Conservation (phyloP, 805 yeast species). For the Schwanniomyces polymorphus region DNA sequence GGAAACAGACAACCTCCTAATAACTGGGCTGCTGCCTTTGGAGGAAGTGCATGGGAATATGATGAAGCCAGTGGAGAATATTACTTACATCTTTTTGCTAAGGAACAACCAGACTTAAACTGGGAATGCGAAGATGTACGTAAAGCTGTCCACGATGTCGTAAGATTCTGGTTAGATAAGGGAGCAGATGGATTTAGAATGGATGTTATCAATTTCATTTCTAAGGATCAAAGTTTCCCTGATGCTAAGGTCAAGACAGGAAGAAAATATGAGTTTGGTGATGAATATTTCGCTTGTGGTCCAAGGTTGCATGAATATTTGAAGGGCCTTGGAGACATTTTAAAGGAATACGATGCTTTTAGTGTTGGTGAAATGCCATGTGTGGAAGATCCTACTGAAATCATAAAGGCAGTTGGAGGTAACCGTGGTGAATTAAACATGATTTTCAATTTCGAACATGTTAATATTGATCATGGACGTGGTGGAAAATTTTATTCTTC, state of each 20-base stretch:
- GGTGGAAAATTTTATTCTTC: conserved; percentile 6
- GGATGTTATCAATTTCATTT: conserved; percentile 15
- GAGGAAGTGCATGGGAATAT: conserved; percentile 57
- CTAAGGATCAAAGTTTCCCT: conserved; percentile 1
- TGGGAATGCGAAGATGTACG: conserved; percentile 21
- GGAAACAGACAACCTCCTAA: conserved; percentile 56
- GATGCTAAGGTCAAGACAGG: not conserved
- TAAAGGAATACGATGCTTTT: conserved; percentile 1
- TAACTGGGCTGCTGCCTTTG: conserved; percentile 55
- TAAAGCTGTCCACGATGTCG: conserved; percentile 18
- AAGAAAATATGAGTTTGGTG: not conserved
- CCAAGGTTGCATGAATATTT: conserved; percentile 1
- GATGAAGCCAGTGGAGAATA: conserved; percentile 25
- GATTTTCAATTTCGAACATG: conserved; percentile 20
- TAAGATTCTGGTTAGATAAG: conserved; percentile 19
- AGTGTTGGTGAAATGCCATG: conserved; percentile 2
- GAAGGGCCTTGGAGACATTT: not conserved
- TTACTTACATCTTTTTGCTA: conserved; percentile 21
- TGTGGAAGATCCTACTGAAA: not conserved
- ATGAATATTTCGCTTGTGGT: conserved; percentile 1
- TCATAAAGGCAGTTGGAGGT: conserved; percentile 14
- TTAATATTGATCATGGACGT: conserved; percentile 8
- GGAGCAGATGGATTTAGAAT: conserved; percentile 6
- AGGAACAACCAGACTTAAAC: conserved; percentile 19
- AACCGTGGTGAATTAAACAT: conserved; percentile 19